Percentiles rank a stretch among this genome's conserved stretches.
Conservation (phyloP, 495 filamentous ascomycete genomes). For the Xylaria scruposa region DNA sequence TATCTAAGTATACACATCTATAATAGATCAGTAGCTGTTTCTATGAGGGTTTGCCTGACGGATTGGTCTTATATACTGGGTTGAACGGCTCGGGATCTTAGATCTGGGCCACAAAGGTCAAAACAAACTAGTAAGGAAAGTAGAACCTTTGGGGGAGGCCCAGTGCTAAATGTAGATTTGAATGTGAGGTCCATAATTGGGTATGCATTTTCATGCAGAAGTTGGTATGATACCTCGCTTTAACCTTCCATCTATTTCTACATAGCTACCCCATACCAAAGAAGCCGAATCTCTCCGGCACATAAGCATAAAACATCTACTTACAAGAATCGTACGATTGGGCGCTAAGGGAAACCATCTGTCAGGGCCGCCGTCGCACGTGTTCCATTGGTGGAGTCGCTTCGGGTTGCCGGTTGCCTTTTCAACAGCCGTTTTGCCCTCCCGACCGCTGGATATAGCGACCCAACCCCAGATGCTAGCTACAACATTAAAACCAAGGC, state of each 20-base stretch:
- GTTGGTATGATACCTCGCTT: not conserved
- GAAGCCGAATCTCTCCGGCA: not conserved
- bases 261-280: not conserved
- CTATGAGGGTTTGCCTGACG: not conserved
- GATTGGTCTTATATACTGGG: not conserved
- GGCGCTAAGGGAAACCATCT: not conserved
- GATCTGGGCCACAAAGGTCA: not conserved
- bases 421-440: not conserved
- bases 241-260: not conserved
- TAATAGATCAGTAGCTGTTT: no score
- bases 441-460: not conserved
- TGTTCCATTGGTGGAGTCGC: slow-evolving; percentile 6
- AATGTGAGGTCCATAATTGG: not conserved
- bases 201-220: not conserved
- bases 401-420: not conserved
- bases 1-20: no score
- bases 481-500: no score
- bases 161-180: no score
- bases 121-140: not conserved
- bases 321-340: slow-evolving; percentile 10
- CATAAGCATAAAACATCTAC: not conserved
- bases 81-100: not conserved
- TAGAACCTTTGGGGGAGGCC: not conserved
- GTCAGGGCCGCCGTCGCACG: not conserved
- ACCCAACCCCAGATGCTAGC: no score